phyloP scores from a whole-genome alignment of 495 filamentous ascomycete species.

The Amniculicola lignicola region DNA sequence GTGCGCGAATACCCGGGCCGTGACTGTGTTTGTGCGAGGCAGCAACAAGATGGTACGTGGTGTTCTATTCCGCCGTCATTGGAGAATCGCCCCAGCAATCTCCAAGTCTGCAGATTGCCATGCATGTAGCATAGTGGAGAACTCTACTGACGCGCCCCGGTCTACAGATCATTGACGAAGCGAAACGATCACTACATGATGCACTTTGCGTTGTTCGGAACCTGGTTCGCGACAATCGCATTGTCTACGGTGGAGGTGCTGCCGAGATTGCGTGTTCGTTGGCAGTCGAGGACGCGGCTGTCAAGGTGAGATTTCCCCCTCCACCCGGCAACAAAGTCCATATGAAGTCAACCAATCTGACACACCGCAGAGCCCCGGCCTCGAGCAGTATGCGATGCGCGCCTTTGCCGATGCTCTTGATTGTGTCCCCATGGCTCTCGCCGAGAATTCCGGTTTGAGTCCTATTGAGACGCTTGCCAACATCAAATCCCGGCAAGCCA shows the following conservation, averaged over 20 bases:
- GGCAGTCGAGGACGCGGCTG: constrained; percentile 91
- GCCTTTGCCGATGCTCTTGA: constrained; percentile 96
- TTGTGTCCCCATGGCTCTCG: constrained; percentile 90
- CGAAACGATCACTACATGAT: constrained; percentile 94
- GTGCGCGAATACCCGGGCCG: constrained; percentile 94
- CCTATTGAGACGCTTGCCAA: constrained; percentile 92
- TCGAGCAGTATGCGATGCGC: constrained; percentile 98
- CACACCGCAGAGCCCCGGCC: constrained; percentile 67
- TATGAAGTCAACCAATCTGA: constrained; percentile 30
- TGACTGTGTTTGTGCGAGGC: constrained; percentile 92
- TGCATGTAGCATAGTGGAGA: constrained; percentile 11
- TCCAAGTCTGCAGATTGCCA: constrained; percentile 7
- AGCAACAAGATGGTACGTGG: constrained; percentile 94
- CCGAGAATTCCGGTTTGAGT: constrained; percentile 94
- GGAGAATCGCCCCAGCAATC: constrained; percentile 1
- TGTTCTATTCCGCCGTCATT: constrained; percentile 3
- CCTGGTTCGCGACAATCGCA: constrained; percentile 89
- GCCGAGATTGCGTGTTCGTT: constrained; percentile 97
- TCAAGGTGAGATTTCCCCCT: constrained; percentile 58
- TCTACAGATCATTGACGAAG: constrained; percentile 93
- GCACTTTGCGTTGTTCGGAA: constrained; percentile 97
- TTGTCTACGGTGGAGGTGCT: constrained; percentile 97
- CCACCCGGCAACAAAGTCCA: not conserved
- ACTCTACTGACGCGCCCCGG: constrained; percentile 33
- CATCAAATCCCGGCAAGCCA: constrained; percentile 94